A percentile compares a stretch with the other conserved stretches of the same genome.
These are phyloP conservation scores for Candida nemodendra DNA, from an alignment of 805 yeast species.

Conservation along the genomic window DNA sequence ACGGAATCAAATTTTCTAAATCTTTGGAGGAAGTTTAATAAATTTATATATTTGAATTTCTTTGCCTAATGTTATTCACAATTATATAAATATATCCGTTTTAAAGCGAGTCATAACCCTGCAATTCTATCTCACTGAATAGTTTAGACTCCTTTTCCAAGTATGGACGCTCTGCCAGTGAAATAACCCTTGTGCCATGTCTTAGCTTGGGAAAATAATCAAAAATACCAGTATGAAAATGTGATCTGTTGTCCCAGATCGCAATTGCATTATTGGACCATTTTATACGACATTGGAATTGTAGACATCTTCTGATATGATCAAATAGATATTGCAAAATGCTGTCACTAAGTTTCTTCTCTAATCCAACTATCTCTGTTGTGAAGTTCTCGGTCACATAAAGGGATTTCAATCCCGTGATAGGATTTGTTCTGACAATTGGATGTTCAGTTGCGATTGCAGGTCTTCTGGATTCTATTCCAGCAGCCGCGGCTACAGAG, in stretches of 20 bases:
- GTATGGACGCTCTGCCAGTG: constrained; percentile 31
- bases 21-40: constrained; percentile 7
- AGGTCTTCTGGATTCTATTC: constrained; percentile 42
- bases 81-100: no score
- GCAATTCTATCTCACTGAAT: constrained; percentile 10
- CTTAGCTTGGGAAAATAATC: constrained; percentile 20
- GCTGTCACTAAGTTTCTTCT: constrained; percentile 43
- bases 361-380: constrained; percentile 48
- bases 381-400: constrained; percentile 51
- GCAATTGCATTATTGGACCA: constrained; percentile 51
- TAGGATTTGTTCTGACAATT: constrained; percentile 58
- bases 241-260: constrained; percentile 59
- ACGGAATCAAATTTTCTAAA: constrained; percentile 40
- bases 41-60: no score
- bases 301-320: constrained; percentile 45
- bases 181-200: constrained; percentile 23
- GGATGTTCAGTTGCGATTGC: constrained; percentile 56
- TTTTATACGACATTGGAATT: constrained; percentile 49
- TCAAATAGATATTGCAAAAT: constrained; percentile 44
- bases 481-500: constrained; percentile 45
- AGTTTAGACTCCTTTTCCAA: constrained; percentile 37
- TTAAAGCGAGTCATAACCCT: constrained; percentile 6
- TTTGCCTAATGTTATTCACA: no score
- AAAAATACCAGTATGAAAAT: constrained; percentile 39
- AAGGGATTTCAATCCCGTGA: constrained; percentile 56